Evolutionary conservation across 768 basidiomycete genomes (phyloP).

Genomic region (Collybia nuda): DNA sequence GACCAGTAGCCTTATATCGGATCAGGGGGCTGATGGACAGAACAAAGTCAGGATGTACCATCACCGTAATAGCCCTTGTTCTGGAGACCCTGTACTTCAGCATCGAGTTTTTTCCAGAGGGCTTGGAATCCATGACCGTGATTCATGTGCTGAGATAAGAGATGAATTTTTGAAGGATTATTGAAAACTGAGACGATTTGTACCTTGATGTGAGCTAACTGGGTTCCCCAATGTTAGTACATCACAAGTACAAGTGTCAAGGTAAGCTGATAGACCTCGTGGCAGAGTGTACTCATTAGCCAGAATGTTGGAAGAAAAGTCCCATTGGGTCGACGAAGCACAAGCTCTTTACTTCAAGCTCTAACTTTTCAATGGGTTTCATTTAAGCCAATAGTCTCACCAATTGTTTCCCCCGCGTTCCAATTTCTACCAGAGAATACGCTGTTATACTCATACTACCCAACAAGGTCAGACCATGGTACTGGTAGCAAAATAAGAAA

Average conservation of each 20-base stretch:
- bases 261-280: constrained; percentile 56
- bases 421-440: constrained; percentile 86
- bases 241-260: not conserved
- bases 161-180: not conserved
- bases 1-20: constrained; percentile 74
- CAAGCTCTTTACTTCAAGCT: constrained; percentile 56
- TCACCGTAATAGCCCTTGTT: constrained; percentile 80
- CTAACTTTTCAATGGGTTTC: not conserved
- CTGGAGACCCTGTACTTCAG: constrained; percentile 71
- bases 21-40: not conserved
- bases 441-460: constrained; percentile 72
- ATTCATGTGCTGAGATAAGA: constrained; percentile 64
- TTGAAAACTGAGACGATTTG: too few species aligned
- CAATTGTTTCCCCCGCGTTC: constrained; percentile 80
- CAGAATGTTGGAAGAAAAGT: constrained; percentile 61
- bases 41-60: constrained; percentile 39
- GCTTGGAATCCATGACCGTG: constrained; percentile 77
- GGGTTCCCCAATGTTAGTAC: not conserved
- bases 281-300: constrained; percentile 78
- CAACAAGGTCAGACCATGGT: not conserved
- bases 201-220: constrained; percentile 86
- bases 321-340: constrained; percentile 62
- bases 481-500: not conserved
- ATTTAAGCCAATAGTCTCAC: constrained; percentile 30
- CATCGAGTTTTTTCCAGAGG: constrained; percentile 64